Evolutionary conservation across 495 filamentous ascomycete genomes (phyloP), one percentile per base, ranked within the genome.

Genomic region (Cudoniella acicularis): DNA sequence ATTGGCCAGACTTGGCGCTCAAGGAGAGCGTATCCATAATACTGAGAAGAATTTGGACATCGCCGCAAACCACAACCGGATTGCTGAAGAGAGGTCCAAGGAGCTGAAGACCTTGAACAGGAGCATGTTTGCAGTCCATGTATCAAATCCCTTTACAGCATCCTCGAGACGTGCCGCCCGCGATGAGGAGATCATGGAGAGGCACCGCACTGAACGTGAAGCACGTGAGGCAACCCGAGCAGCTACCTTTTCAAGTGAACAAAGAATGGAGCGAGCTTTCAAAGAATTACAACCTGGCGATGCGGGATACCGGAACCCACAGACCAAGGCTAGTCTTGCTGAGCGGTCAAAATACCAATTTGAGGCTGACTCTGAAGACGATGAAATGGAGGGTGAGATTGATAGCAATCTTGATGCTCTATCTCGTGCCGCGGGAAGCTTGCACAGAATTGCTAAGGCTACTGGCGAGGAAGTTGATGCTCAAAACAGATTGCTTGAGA

Each of bases 51-150:
- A 88, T 50, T 75, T 94, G 22, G 87, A 93, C 61, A 75, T 85
- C 52, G 85, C 88, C 0, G 72, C 79, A 2, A 82, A 80, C 40
- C 84, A 91, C 62, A 89, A 86, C 56, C 78, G 80, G 13, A 67
- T 86, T n/a, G 90, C 90, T 0, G 85, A 87, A 52, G 87, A 87
- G 55, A 90, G 87, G 64, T 83, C 89, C 2, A 78, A 77, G 45
- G 90, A 95, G 62, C 71, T 96, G 13, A 91, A 90, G 72, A 85
- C 78, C 0, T 74, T 87, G 8, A 96, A 92, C 65, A 79, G 85
- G 62, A 87, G 83, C 72, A 93, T 95, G 91, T 93, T 94, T 60
- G 86, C 87, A 1, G 78, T 90, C 18, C 86, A 90, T 59, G 82
- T 91, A 13, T 78, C 75, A 17, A 92, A 92, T 62, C 88, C 88